Conservation (phyloP, 805 yeast species). For the Teunomyces atbi region DNA sequence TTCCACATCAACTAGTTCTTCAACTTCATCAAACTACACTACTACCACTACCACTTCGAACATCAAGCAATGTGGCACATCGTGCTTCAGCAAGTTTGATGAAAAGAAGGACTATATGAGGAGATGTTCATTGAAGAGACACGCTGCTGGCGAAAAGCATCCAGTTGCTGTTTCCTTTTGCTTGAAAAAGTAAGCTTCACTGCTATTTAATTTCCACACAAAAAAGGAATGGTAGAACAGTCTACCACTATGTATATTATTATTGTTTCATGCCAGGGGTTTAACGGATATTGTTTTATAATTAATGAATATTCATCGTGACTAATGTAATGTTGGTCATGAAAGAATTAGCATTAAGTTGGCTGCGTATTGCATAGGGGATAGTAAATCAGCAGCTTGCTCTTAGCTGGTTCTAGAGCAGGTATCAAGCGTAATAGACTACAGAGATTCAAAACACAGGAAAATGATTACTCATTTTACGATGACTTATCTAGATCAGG, state of each 20-base stretch:
- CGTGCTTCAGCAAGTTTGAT: slow-evolving; percentile 31
- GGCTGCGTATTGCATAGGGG: not conserved
- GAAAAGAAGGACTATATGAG: slow-evolving; percentile 46
- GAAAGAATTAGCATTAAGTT: not conserved
- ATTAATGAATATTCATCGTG: slow-evolving; percentile 5
- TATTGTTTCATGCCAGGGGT: slow-evolving; percentile 2
- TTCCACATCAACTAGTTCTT: not conserved
- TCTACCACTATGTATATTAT: slow-evolving; percentile 3
- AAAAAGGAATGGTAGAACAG: not conserved
- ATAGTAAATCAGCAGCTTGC: not conserved
- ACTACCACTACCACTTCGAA: not conserved
- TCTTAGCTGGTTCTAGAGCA: not conserved
- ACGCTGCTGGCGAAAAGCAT: slow-evolving; percentile 6
- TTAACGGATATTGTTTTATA: slow-evolving; percentile 1
- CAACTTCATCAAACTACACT: not conserved
- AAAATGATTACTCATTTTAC: not conserved
- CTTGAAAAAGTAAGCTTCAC: slow-evolving; percentile 27
- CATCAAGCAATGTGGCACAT: not conserved
- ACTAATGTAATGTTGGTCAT: not conserved
- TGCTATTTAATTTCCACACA: not conserved
- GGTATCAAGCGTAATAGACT: not conserved
- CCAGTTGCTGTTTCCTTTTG: slow-evolving; percentile 36
- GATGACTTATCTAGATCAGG: not conserved
- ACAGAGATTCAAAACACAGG: not conserved
- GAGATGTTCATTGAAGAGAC: slow-evolving; percentile 35